Conservation (phyloP, 176 grass and related monocot species). For the Triticum urartu region DNA sequence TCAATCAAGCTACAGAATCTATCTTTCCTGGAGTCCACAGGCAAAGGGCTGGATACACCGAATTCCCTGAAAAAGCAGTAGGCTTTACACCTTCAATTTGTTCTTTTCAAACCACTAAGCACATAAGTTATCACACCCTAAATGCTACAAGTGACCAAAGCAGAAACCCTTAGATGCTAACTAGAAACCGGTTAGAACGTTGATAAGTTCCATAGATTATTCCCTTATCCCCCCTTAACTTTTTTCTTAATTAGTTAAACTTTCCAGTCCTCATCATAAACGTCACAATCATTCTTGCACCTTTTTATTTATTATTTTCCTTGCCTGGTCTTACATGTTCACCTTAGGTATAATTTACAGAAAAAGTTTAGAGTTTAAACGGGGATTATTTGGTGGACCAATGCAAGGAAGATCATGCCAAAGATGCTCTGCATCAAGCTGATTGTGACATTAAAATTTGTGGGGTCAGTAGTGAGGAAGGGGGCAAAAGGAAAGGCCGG, state of each 20-base stretch:
- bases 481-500: slow-evolving; percentile 18
- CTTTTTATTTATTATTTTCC: slow-evolving; percentile 26
- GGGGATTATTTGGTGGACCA: slow-evolving; percentile 43
- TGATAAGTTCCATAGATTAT: slow-evolving; percentile 56
- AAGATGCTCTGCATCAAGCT: slow-evolving; percentile 62
- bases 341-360: slow-evolving; percentile 28
- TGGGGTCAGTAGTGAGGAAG: slow-evolving; percentile 37
- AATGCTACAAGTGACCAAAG: slow-evolving; percentile 28
- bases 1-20: slow-evolving; percentile 36
- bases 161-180: slow-evolving; percentile 38
- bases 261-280: slow-evolving; percentile 27
- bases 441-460: slow-evolving; percentile 64
- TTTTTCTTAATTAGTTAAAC: slow-evolving; percentile 39
- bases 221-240: slow-evolving; percentile 42
- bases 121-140: slow-evolving; percentile 34
- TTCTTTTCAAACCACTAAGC: slow-evolving; percentile 26
- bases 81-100: slow-evolving; percentile 29
- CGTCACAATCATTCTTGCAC: slow-evolving; percentile 29
- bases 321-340: slow-evolving; percentile 19
- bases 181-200: slow-evolving; percentile 30
- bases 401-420: slow-evolving; percentile 55
- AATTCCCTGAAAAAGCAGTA: slow-evolving; percentile 34
- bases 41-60: slow-evolving; percentile 33
- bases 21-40: slow-evolving; percentile 28
- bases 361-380: slow-evolving; percentile 41